Percentiles rank a stretch among this genome's conserved stretches.
Evolutionary conservation across 1,139 yeast species (phyloP).

Genomic region (Lodderomyces pseudojiufengensis): DNA sequence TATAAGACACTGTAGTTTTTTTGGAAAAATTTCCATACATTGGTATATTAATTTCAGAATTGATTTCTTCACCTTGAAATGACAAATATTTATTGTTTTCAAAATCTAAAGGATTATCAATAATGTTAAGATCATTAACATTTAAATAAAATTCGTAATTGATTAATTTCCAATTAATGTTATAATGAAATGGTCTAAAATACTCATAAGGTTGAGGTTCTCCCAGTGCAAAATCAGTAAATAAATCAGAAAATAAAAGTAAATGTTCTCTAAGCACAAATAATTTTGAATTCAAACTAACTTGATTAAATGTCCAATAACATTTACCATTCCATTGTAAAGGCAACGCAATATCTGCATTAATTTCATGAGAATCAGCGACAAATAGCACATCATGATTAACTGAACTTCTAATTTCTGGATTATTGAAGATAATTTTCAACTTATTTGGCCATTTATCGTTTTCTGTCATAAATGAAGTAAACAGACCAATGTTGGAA

Average conservation of each 20-base stretch:
- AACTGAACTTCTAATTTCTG: conserved; percentile 77
- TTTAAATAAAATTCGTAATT: conserved; percentile 66
- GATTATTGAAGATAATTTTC: conserved; percentile 45
- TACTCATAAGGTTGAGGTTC: conserved; percentile 69
- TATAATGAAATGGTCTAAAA: conserved; percentile 68
- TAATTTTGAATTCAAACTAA: conserved; percentile 50
- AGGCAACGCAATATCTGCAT: conserved; percentile 65
- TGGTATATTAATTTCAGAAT: conserved; percentile 53
- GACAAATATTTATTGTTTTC: conserved; percentile 75
- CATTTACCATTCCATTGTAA: conserved; percentile 78
- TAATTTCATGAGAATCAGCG: conserved; percentile 56
- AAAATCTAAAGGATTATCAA: conserved; percentile 83
- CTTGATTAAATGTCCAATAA: conserved; percentile 59
- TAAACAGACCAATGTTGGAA: conserved; percentile 45
- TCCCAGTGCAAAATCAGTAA: conserved; percentile 76
- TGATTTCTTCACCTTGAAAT: conserved; percentile 62
- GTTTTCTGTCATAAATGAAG: conserved; percentile 49
- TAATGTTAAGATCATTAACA: conserved; percentile 82
- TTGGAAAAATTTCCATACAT: conserved; percentile 56
- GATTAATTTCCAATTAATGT: conserved; percentile 54
- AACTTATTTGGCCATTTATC: conserved; percentile 60
- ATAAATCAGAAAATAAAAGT: conserved; percentile 66
- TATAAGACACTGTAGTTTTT: conserved; percentile 53
- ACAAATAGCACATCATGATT: conserved; percentile 77
- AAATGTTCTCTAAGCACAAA: conserved; percentile 84